A percentile compares a stretch with the other conserved stretches of the same genome.
Evolutionary conservation across 2,329 filamentous ascomycete species (phyloP).

Genomic region (Xylaria sp.): DNA sequence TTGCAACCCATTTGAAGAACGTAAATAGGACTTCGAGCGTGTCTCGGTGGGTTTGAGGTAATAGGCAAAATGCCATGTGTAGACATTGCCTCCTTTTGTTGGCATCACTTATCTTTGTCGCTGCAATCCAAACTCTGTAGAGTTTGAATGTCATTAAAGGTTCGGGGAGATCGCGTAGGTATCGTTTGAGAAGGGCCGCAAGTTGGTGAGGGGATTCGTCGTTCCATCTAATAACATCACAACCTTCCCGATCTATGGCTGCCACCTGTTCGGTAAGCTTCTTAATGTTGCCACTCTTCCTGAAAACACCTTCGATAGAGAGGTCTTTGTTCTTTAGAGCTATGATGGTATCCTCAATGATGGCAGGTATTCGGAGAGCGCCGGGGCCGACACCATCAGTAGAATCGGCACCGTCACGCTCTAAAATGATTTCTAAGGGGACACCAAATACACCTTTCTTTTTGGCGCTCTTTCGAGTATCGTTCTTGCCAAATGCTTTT

Average conservation of each 20-base stretch:
- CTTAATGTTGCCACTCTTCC: slow-evolving; percentile 99
- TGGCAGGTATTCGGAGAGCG: slow-evolving; percentile 85
- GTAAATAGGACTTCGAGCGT: slow-evolving; percentile 93
- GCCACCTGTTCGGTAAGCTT: slow-evolving; percentile 86
- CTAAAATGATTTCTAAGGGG: slow-evolving; percentile 83
- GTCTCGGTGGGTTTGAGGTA: slow-evolving; percentile 92
- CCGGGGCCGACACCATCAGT: slow-evolving; percentile 95
- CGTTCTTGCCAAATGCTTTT: slow-evolving; percentile 86
- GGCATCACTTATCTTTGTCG: slow-evolving; percentile 84
- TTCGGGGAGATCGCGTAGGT: slow-evolving; percentile 91
- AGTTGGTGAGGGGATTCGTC: slow-evolving; percentile 92
- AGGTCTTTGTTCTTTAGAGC: slow-evolving; percentile 99
- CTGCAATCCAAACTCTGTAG: slow-evolving; percentile 86
- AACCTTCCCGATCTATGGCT: slow-evolving; percentile 83
- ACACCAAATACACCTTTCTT: slow-evolving; percentile 96
- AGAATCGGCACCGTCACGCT: slow-evolving; percentile 95
- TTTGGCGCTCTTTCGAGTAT: slow-evolving; percentile 76
- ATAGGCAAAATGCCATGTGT: slow-evolving; percentile 87
- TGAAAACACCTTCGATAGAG: slow-evolving; percentile 97
- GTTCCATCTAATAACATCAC: slow-evolving; percentile 83
- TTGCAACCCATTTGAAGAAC: slow-evolving; percentile 96
- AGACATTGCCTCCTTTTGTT: slow-evolving; percentile 83
- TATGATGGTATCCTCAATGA: slow-evolving; percentile 92
- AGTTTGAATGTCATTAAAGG: slow-evolving; percentile 95
- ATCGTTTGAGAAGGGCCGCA: slow-evolving; percentile 92